These are phyloP conservation scores for Amanita inopinata DNA, from an alignment of 768 basidiomycete species.

Conservation along the genomic window DNA sequence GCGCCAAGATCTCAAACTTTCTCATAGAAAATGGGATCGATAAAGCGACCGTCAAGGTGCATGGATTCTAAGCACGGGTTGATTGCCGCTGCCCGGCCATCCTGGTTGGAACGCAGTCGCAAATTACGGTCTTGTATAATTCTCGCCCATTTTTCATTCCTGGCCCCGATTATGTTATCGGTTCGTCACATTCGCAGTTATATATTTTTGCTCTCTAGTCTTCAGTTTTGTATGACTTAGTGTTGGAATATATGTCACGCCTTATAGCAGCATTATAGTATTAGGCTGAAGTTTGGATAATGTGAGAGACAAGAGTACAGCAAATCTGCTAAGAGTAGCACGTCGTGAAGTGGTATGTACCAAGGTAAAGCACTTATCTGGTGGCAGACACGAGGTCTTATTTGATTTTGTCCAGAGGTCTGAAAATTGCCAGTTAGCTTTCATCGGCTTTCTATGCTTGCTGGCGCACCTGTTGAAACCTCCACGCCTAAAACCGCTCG, in stretches of 20 bases:
- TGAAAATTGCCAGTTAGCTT: slow-evolving; percentile 22
- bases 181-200: slow-evolving; percentile 9
- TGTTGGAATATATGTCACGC: slow-evolving; percentile 12
- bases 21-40: slow-evolving; percentile 76
- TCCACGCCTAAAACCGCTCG: slow-evolving; percentile 45
- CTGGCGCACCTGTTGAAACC: slow-evolving; percentile 67
- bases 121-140: slow-evolving; percentile 3
- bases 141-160: not conserved
- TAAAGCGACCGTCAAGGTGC: slow-evolving; percentile 72
- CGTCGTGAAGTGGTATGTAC: slow-evolving; percentile 6
- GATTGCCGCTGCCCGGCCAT: slow-evolving; percentile 2
- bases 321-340: slow-evolving; percentile 4
- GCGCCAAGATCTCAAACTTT: slow-evolving; percentile 83
- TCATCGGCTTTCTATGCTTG: not conserved
- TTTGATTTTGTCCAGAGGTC: slow-evolving; percentile 94
- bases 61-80: slow-evolving; percentile 64
- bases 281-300: not conserved
- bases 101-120: not conserved
- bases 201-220: slow-evolving; percentile 11
- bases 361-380: slow-evolving; percentile 13
- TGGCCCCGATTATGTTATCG: not conserved
- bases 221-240: slow-evolving; percentile 20
- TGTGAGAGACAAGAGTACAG: not conserved
- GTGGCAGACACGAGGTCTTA: slow-evolving; percentile 22
- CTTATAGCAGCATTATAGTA: not conserved